Evolutionary conservation across 306 rosid species (phyloP), one percentile per base, ranked within the genome.

Genomic region (Abrus precatorius): DNA sequence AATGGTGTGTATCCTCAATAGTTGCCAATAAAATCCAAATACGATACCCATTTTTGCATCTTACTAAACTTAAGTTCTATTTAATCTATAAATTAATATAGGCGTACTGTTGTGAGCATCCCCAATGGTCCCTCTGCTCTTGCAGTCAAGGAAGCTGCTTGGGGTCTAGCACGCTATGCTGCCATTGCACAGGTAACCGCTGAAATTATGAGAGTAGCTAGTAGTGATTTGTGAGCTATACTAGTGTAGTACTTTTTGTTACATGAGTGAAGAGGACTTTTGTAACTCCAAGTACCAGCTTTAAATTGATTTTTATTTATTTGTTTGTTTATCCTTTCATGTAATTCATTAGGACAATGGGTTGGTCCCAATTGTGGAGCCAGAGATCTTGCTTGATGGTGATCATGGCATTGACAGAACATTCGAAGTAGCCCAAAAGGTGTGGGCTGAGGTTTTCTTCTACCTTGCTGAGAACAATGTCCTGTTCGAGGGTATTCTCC

Each of bases 81-180:
- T 14, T 20, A n/a, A 10, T 75, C 14, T 29, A 14, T 40, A 1
- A 43, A 66, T 5, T 55, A 20, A 20, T 20, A 63, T 45, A 91
- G 96, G 96, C 96, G 91, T 83, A 85, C 96, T 7, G 96, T 89
- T 69, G 89, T 93, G 87, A 93, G 97, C 93, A 93, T 93, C 74
- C 99, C 99, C 89, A 93, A 93, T 4, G 99, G 99, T 70, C 99
- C 99, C 86, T 90, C 99, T 69, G 94, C 94, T 81, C 87, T 95
- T 29, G 99, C 99, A 3, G 98, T 95, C 6, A 83, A 83, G 83
- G 86, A 83, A 78, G 86, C 86, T n/a, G 83, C 86, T 9, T 83
- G 86, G 86, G 98, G 99, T 78, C 89, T 95, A 0, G 99, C 99
- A 79, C 99, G 99, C 86, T 95, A 95, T 67, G 99, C 99, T 44